Base-by-base conservation (phyloP, 2,329 filamentous ascomycete genomes). In the Emmonsiellopsis sp. region DNA sequence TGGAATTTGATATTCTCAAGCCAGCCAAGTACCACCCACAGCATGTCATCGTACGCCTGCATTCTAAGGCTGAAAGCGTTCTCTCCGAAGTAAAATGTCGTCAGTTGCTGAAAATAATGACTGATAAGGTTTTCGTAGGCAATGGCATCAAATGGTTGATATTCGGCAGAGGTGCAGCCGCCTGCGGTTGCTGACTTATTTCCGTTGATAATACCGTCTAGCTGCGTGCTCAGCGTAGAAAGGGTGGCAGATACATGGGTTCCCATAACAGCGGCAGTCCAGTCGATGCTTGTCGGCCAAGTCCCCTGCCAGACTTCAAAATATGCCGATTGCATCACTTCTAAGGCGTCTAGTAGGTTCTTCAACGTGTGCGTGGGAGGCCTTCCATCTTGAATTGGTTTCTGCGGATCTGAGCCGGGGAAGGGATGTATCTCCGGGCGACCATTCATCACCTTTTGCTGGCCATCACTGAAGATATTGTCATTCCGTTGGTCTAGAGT, bases 1-100 rank as follows among this genome's bases (percentile, higher is more conserved):
- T 92, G 81, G 64, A 95, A 90, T 59, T 86, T 84, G 58, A 90
- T 80, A 48, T 81, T 82, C 65, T 95, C 89, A 51, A 96, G 74
- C 91, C 92, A 96, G 57, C 86, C 89, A 38, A 97, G 77, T 2
- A 94, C 89, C 1, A 96, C 89, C 92, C 92, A 97, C 2, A 95
- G 79, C 73, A 95, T 95, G 67, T 97, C 92, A 65, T 96, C 92
- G 66, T 85, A 95, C 0, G 92, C 92, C 74, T 93, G 76, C 54
- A 83, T 81, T 44, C 88, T 79, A 49, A 96, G 79, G 31, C 79
- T 77, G 58, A 90, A 83, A 4, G 84, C 80, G 67, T 95, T 83
- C 67, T 97, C 89, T 16, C 88, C 89, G 66, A 92, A 95, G 66
- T 94, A 96, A 61, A 86, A 95, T 7, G 83, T 80, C 5, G 84